phyloP scores from a whole-genome alignment of 768 basidiomycete species.

The Phallus indusiatus region DNA sequence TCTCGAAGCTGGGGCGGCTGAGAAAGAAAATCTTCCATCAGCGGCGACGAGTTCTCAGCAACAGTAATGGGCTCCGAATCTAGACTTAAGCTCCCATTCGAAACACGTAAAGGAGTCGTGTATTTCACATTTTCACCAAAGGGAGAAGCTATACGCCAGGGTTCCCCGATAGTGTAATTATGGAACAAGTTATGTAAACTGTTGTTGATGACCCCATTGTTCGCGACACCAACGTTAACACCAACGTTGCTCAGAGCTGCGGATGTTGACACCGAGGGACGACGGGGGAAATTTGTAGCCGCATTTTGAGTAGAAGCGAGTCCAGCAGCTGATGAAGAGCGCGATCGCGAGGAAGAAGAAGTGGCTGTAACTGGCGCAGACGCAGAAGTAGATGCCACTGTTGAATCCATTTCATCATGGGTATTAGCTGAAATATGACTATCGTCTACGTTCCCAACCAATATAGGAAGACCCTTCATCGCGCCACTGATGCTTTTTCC shows the following conservation, averaged over 20 bases:
- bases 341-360: neutral
- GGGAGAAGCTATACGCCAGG: neutral
- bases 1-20: conserved; percentile 37
- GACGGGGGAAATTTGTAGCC: neutral
- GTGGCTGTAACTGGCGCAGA: neutral
- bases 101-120: neutral
- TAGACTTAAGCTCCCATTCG: neutral
- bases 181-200: neutral
- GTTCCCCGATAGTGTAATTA: neutral
- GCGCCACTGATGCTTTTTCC: neutral
- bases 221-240: neutral
- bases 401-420: neutral
- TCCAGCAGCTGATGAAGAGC: neutral
- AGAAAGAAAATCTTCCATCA: conserved; percentile 13
- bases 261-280: conserved; percentile 4
- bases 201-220: neutral
- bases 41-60: neutral
- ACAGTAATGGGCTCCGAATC: neutral
- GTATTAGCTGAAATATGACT: neutral
- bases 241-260: neutral
- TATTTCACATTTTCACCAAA: conserved; percentile 5
- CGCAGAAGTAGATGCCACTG: neutral
- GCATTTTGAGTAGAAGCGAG: neutral
- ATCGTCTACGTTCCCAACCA: neutral
- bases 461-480: neutral